phyloP scores from a whole-genome alignment of 2,329 filamentous ascomycete species.

The Aphanocladium album region DNA sequence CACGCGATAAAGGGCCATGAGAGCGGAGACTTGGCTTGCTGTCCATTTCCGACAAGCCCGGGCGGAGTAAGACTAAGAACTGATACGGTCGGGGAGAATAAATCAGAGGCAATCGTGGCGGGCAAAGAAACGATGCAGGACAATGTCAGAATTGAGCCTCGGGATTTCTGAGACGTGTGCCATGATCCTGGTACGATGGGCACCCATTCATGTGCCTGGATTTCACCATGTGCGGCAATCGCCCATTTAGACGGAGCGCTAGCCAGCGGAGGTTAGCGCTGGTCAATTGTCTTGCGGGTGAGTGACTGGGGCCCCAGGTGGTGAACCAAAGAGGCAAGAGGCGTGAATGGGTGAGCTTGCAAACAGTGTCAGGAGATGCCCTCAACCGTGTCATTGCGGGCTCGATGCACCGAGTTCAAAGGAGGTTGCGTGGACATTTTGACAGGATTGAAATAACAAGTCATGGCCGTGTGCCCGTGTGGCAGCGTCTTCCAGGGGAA shows the following conservation, averaged over 20 bases:
- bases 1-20: slow-evolving; percentile 3
- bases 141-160: neutral
- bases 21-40: slow-evolving; percentile 6
- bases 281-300: neutral
- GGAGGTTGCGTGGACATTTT: neutral
- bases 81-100: neutral
- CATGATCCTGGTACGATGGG: neutral
- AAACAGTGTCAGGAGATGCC: neutral
- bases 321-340: neutral
- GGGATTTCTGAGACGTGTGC: neutral
- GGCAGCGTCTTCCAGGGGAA: neutral
- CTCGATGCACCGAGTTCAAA: neutral
- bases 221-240: neutral
- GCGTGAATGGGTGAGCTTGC: neutral
- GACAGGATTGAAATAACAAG: neutral
- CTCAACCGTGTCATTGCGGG: neutral
- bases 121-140: neutral
- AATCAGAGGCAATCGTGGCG: neutral
- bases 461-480: neutral
- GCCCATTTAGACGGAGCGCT: neutral
- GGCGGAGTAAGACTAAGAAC: neutral
- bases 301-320: neutral
- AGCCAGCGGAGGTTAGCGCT: neutral
- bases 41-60: neutral
- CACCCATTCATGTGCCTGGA: slow-evolving; percentile 7